Evolutionary conservation across 2,329 filamentous ascomycete genomes (phyloP), one percentile per base, ranked within the genome.

Genomic region (Nemania serpens): DNA sequence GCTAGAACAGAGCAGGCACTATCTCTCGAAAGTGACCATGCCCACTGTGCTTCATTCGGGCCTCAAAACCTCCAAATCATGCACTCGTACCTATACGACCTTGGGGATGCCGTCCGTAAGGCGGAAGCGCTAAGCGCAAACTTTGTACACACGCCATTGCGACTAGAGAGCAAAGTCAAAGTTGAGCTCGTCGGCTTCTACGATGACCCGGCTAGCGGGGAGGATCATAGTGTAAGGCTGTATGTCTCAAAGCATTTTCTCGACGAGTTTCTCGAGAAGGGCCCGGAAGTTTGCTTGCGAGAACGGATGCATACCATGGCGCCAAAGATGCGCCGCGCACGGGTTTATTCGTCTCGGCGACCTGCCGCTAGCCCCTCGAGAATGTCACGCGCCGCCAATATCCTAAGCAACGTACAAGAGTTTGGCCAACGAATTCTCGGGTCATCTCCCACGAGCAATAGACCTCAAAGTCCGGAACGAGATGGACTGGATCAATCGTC

Each of bases 151-250:
- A 79, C 77, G 41, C 76, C 79, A 0, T 64, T 88, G 20, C 74
- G 76, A 37, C 76, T 87, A 1, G 79, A 82, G 46, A 76, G 80
- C 20, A 80, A 81, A 46, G 82, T 87, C 39, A 82, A 80, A 52
- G 78, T 88, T 2, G 85, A 88, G 64, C 69, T 84, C 9, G 79
- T 82, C 50, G 85, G 85, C 0, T 88, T 88, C 68, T 88, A 87
- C 58, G 83, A 86, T 48, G 84, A 87, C 48, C 72, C 76, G 0
- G 75, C 79, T 6, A 72, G 71, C 2, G 72, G 72, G 33, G 62
- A 68, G 13, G 71, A 73, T 1, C 74, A 74, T 1, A 78, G 76
- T 0, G 76, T 84, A 3, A 75, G 83, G 2, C 74, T 84, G 0
- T 84, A 85, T 76, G 77, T 83, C 45, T 80, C 79, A 18, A 77